These are phyloP conservation scores for Exophiala alcalophila DNA, from an alignment of 2,329 filamentous ascomycete genomes.

Conservation along the genomic window DNA sequence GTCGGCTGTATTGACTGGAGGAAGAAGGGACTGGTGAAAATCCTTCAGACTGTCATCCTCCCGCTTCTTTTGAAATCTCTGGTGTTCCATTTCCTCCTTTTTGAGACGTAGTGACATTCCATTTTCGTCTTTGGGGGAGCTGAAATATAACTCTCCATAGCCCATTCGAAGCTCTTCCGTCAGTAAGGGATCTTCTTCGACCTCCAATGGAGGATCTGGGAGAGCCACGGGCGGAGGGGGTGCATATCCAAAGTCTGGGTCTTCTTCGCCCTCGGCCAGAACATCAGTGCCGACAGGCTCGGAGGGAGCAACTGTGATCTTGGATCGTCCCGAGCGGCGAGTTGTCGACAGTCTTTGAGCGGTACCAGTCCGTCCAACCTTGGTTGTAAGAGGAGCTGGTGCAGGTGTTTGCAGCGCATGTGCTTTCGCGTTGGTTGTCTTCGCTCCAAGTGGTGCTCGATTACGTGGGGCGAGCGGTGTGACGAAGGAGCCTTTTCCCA, in stretches of 20 bases:
- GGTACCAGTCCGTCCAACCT: conserved; percentile 63
- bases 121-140: conserved; percentile 50
- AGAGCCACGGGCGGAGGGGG: conserved; percentile 63
- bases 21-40: conserved; percentile 30
- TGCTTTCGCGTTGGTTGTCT: conserved; percentile 92
- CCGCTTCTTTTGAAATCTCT: conserved; percentile 60
- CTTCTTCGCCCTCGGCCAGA: conserved; percentile 43
- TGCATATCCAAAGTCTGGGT: conserved; percentile 85
- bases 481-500: conserved; percentile 64
- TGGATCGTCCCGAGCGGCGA: conserved; percentile 59
- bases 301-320: conserved; percentile 47
- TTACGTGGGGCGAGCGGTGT: conserved; percentile 73
- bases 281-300: conserved; percentile 35
- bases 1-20: conserved; percentile 32
- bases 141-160: conserved; percentile 49
- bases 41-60: conserved; percentile 45
- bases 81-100: conserved; percentile 66
- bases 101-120: conserved; percentile 61
- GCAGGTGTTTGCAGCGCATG: conserved; percentile 64
- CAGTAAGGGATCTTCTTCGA: conserved; percentile 49
- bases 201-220: conserved; percentile 45
- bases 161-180: conserved; percentile 54
- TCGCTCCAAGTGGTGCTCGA: conserved; percentile 82
- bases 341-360: conserved; percentile 58
- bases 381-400: conserved; percentile 58